Evolutionary conservation across 805 yeast species (phyloP), one percentile per base, ranked within the genome.

Genomic region (Zygotorulaspora sp.): DNA sequence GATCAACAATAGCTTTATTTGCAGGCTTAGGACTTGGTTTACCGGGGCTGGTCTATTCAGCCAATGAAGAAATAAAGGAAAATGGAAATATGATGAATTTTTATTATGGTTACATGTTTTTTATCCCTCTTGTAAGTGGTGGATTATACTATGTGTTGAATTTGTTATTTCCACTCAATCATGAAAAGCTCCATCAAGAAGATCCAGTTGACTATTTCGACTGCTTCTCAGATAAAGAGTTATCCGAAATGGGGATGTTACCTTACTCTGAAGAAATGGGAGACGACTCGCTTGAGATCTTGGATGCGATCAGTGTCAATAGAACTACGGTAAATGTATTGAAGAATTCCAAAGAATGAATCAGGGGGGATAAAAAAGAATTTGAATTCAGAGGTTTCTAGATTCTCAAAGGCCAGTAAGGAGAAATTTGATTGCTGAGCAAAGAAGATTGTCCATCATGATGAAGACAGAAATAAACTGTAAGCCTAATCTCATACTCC

Each of bases 171-270:
- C 55, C 55, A 9, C 31, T 32, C 19, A 43, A 42, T 16, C 48
- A 47, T 27, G 42, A 32, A 24, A 50, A 47, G 37, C 16, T 37
- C 4, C 40, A 47, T 16, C 23, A 20, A 22, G 28, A 18, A 5
- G 55, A 51, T 32, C 49, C 52, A 9, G 32, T 52, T 4, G 56
- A 50, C 34, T 49, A 42, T 40, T 52, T 48, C 47, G 39, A 47
- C 34, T 52, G 56, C 29, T 52, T 52, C 32, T 45, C 44, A 15
- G 48, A 43, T 13, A 37, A 40, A 19, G 56, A 44, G 32, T 30
- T 47, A 19, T 41, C 32, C 10, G 16, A 24, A 14, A 28, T 47
- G 43, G 45, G 52, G 9, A 48, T 50, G 50, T 22, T 50, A 13
- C 44, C 49, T 3, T 23, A 23, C 14, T 10, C 35, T 14, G 35